A percentile compares a stretch with the other conserved stretches of the same genome.
These are phyloP conservation scores for Tetrapisispora fleetii DNA, from an alignment of 805 yeast species.

Conservation along the genomic window DNA sequence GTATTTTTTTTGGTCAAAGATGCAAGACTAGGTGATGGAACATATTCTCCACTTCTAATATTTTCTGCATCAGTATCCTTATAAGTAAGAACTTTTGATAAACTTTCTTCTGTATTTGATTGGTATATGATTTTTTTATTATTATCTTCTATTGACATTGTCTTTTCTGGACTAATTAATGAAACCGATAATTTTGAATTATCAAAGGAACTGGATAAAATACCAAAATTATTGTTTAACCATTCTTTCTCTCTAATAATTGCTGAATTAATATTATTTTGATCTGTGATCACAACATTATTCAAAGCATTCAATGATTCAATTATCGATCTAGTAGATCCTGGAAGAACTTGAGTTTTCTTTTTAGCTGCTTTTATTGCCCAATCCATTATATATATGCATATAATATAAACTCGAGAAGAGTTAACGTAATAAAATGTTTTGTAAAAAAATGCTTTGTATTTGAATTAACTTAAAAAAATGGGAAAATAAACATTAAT, in stretches of 20 bases:
- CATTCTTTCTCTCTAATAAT: conserved; percentile 14
- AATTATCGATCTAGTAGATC: conserved; percentile 25
- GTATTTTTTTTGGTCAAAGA: neutral
- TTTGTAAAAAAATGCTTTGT: neutral
- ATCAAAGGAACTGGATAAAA: conserved; percentile 2
- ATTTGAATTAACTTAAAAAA: too few species aligned
- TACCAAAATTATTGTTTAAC: conserved; percentile 11
- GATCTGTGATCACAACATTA: conserved; percentile 16
- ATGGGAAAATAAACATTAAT: neutral
- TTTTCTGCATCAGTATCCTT: too few species aligned
- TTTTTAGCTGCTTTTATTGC: conserved; percentile 22
- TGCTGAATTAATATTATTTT: conserved; percentile 11
- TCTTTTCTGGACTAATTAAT: conserved; percentile 4
- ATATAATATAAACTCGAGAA: too few species aligned
- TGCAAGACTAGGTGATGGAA: neutral
- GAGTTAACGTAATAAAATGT: too few species aligned
- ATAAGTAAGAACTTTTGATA: neutral
- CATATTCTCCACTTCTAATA: neutral
- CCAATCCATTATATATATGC: conserved; percentile 21
- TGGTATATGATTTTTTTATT: neutral
- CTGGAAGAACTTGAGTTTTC: conserved; percentile 20
- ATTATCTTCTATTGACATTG: neutral
- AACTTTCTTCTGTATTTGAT: neutral
- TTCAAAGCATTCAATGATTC: conserved; percentile 24
- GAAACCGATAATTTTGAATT: neutral